These are phyloP conservation scores for Hirschioporus abietinus DNA, from an alignment of 768 basidiomycete species.

Conservation along the genomic window DNA sequence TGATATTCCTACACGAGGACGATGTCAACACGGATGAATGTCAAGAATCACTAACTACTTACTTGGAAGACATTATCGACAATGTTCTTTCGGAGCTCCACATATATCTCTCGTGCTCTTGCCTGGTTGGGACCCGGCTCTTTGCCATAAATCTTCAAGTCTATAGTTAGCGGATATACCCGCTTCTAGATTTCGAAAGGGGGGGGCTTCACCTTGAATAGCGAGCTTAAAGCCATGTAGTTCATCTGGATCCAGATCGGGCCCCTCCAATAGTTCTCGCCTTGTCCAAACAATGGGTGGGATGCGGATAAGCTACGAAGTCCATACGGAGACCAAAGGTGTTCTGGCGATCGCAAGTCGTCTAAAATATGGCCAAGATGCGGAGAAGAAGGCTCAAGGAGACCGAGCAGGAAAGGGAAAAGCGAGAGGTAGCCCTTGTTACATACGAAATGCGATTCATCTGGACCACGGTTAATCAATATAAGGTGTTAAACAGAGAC, in stretches of 20 bases:
- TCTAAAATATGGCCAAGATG: conserved; percentile 80
- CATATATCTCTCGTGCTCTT: conserved; percentile 74
- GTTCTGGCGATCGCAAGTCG: conserved; percentile 69
- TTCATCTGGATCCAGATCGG: conserved; percentile 99
- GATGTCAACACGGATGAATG: not conserved
- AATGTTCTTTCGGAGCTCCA: conserved; percentile 73
- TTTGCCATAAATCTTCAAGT: conserved; percentile 62
- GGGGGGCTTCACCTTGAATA: conserved; percentile 56
- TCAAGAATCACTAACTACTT: conserved; percentile 12
- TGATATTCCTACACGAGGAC: conserved; percentile 68
- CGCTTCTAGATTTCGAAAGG: not conserved
- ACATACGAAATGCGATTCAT: conserved; percentile 89
- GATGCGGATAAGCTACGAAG: conserved; percentile 83
- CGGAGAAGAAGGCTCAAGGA: conserved; percentile 71
- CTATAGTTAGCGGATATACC: not conserved
- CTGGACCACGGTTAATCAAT: conserved; percentile 33
- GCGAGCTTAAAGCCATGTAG: conserved; percentile 75
- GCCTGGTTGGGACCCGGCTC: conserved; percentile 77
- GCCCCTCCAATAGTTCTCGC: conserved; percentile 97
- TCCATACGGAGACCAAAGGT: conserved; percentile 90
- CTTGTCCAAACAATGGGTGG: conserved; percentile 85
- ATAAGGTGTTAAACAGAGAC: conserved; percentile 6
- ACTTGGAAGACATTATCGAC: conserved; percentile 79
- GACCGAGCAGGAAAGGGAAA: conserved; percentile 85
- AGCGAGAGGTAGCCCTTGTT: conserved; percentile 91